Evolutionary conservation across 2,329 filamentous ascomycete genomes (phyloP).

Genomic region (Phaeosphaeriaceae sp.): DNA sequence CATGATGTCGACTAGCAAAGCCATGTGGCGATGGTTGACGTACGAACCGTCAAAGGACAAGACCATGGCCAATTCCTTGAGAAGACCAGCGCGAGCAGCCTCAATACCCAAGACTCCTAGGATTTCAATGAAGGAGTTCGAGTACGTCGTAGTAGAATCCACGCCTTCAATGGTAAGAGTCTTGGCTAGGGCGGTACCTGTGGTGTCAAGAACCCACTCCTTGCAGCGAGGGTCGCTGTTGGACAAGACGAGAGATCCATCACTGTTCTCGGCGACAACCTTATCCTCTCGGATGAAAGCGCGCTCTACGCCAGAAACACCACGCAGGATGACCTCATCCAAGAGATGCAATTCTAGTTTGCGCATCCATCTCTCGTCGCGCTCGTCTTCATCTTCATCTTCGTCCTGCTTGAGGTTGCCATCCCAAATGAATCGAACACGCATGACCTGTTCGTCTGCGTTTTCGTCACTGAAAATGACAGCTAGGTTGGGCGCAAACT

Average conservation of each 20-base stretch:
- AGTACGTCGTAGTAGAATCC: constrained; percentile 83
- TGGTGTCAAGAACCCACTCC: constrained; percentile 96
- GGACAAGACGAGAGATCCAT: constrained; percentile 76
- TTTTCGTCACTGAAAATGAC: constrained; percentile 99
- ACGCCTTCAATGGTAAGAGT: constrained; percentile 89
- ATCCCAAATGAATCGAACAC: constrained; percentile 79
- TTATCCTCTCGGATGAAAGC: constrained; percentile 78
- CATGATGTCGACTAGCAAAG: constrained; percentile 96
- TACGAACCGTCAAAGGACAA: constrained; percentile 99
- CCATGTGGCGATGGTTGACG: constrained; percentile 97
- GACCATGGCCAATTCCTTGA: constrained; percentile 89
- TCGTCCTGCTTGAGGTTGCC: constrained; percentile 62
- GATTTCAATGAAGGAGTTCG: constrained; percentile 94
- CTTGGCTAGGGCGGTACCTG: constrained; percentile 82
- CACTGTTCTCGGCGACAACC: constrained; percentile 64
- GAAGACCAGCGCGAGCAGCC: constrained; percentile 83
- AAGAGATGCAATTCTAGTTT: constrained; percentile 87
- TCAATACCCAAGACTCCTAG: constrained; percentile 97
- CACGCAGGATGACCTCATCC: constrained; percentile 88
- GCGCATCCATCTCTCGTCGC: constrained; percentile 78
- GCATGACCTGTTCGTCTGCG: constrained; percentile 91
- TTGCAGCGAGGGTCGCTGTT: constrained; percentile 79
- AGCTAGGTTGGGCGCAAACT: constrained; percentile 77
- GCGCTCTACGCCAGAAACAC: constrained; percentile 85
- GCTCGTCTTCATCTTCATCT: constrained; percentile 81